Conservation (phyloP, 192 early-diverging fungal species). For the Linnemannia exigua region DNA sequence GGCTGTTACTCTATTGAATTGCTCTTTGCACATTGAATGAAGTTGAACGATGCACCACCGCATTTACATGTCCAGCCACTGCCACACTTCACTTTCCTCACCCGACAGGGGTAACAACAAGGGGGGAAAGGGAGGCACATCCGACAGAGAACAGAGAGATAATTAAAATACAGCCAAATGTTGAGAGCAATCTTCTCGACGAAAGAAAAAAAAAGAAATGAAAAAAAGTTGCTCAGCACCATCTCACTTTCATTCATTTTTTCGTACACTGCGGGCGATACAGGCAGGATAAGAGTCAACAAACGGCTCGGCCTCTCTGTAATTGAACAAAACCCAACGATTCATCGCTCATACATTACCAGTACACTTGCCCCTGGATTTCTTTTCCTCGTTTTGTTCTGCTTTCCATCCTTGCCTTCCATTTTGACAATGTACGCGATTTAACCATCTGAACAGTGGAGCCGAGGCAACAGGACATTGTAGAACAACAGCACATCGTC, state of each 20-base stretch:
- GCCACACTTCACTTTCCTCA: too few relatives aligned
- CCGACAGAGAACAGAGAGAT: background rate
- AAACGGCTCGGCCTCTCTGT: too few relatives aligned
- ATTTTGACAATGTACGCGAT: background rate
- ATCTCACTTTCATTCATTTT: background rate
- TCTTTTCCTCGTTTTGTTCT: background rate
- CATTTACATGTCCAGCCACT: background rate
- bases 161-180: background rate
- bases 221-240: background rate
- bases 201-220: background rate
- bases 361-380: background rate
- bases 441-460: background rate
- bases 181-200: background rate
- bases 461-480: too few relatives aligned
- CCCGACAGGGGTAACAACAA: constrained; percentile 1
- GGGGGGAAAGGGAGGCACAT: background rate
- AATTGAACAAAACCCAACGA: background rate
- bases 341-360: background rate
- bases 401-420: background rate
- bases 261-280: background rate
- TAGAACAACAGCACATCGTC: background rate
- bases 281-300: too few relatives aligned
- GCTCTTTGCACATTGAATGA: background rate
- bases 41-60: background rate
- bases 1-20: background rate